A percentile compares a stretch with the other conserved stretches of the same genome.
phyloP scores from a whole-genome alignment of 768 basidiomycete genomes.

The Auricularia cornea region DNA sequence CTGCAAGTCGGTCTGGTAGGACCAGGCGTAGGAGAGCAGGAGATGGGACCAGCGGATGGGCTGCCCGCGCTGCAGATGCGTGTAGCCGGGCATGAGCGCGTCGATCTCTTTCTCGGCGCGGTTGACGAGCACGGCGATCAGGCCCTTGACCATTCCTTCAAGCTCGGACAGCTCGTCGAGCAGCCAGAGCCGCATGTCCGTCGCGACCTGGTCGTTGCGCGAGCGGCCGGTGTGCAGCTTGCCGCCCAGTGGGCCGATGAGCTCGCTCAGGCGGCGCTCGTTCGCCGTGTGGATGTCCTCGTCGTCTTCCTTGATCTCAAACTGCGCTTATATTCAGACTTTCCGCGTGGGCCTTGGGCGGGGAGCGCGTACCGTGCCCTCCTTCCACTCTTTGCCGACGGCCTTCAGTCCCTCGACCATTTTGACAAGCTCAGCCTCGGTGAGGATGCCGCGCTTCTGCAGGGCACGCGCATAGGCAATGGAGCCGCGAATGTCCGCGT shows the following conservation, averaged over 20 bases:
- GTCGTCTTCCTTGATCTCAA: conserved; percentile 72
- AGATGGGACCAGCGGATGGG: conserved; percentile 99
- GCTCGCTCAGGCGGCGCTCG: conserved; percentile 85
- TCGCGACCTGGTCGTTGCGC: conserved; percentile 97
- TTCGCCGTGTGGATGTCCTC: conserved; percentile 99
- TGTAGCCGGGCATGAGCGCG: conserved; percentile 89
- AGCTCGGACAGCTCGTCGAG: conserved; percentile 66
- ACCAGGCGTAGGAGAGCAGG: conserved; percentile 88
- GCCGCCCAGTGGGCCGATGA: conserved; percentile 87
- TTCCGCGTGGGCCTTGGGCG: not conserved
- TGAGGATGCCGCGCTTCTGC: conserved; percentile 71
- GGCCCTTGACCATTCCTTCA: conserved; percentile 57
- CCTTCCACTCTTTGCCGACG: conserved; percentile 82
- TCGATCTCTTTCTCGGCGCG: conserved; percentile 92
- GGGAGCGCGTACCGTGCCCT: conserved; percentile 43
- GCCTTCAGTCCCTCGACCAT: conserved; percentile 65
- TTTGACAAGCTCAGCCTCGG: conserved; percentile 59
- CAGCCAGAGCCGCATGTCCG: conserved; percentile 96
- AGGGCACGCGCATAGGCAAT: conserved; percentile 93
- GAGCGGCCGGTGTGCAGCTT: conserved; percentile 97
- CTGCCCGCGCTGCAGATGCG: conserved; percentile 97
- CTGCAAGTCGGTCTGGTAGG: conserved; percentile 83
- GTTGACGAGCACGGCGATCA: conserved; percentile 83
- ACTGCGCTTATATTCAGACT: conserved; percentile 39
- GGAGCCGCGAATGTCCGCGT: conserved; percentile 85